Percentiles rank a stretch among this genome's conserved stretches.
Evolutionary conservation across 192 early-diverging fungal species (phyloP).

Genomic region (Oehlia diaphana): DNA sequence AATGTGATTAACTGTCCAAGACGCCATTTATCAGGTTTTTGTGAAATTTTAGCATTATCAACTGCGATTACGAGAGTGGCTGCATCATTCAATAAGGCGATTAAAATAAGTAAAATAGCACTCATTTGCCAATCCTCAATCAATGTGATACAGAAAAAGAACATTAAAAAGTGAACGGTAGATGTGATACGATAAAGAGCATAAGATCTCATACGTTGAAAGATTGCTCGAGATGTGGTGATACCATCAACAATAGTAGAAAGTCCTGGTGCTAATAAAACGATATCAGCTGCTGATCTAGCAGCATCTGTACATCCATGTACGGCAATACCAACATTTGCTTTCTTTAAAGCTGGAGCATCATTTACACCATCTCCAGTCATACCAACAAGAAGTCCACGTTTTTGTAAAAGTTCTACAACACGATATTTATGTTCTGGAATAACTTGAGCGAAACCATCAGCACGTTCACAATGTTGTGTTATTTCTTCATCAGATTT

Average conservation of each 20-base stretch:
- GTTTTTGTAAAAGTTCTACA: conserved; percentile 92
- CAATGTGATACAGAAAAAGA: conserved; percentile 91
- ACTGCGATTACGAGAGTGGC: conserved; percentile 90
- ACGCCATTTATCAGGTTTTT: conserved; percentile 91
- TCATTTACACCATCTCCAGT: conserved; percentile 98
- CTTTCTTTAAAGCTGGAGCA: conserved; percentile 97
- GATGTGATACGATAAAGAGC: conserved; percentile 95
- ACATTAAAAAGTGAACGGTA: conserved; percentile 93
- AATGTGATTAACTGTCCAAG: conserved; percentile 88
- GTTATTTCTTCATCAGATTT: conserved; percentile 81
- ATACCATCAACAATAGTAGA: conserved; percentile 94
- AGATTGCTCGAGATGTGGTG: conserved; percentile 86
- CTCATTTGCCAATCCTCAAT: conserved; percentile 80
- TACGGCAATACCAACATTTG: conserved; percentile 96
- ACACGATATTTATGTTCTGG: conserved; percentile 98
- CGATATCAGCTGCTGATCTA: conserved; percentile 93
- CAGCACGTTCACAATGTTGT: conserved; percentile 80
- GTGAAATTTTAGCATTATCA: conserved; percentile 91
- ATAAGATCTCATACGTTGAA: conserved; percentile 94
- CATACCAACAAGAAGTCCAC: conserved; percentile 87
- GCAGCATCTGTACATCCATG: conserved; percentile 96
- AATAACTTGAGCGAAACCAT: conserved; percentile 97
- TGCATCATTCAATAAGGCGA: conserved; percentile 90
- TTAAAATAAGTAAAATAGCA: conserved; percentile 80
- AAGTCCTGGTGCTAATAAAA: conserved; percentile 84